phyloP scores from a whole-genome alignment of 305 asterid species.

The Caryopteris hybrid region DNA sequence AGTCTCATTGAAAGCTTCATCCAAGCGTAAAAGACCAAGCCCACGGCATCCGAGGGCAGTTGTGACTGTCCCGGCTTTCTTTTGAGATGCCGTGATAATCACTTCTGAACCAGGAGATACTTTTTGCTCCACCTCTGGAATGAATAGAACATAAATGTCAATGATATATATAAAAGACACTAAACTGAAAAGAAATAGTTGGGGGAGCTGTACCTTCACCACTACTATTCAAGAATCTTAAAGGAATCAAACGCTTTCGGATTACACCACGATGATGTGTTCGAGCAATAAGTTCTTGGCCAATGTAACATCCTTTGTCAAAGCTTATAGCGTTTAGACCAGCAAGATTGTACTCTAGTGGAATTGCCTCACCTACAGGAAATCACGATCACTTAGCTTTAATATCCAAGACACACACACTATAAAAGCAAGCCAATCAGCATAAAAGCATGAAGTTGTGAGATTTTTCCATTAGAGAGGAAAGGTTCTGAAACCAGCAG shows the following conservation, averaged over 20 bases:
- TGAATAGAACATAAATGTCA: not conserved
- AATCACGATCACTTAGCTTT: not conserved
- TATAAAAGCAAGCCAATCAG: not conserved
- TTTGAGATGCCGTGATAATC: constrained; percentile 42
- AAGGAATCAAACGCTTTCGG: constrained; percentile 74
- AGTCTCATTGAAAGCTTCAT: constrained; percentile 49
- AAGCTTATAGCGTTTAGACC: constrained; percentile 86
- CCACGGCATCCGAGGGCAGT: constrained; percentile 77
- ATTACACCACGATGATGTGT: constrained; percentile 86
- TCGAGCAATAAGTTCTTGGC: constrained; percentile 92
- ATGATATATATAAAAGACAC: not conserved
- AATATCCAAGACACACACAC: not conserved
- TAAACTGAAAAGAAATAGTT: not conserved
- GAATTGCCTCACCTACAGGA: constrained; percentile 74
- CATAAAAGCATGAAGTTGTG: not conserved
- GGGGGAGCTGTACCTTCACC: constrained; percentile 45
- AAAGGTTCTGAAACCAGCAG: not conserved
- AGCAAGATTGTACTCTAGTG: constrained; percentile 80
- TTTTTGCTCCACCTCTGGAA: constrained; percentile 52
- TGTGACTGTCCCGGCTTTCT: constrained; percentile 63
- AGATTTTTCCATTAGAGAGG: not conserved
- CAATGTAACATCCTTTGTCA: constrained; percentile 88
- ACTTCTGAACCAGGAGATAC: constrained; percentile 66
- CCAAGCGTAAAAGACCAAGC: constrained; percentile 62
- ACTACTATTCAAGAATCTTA: constrained; percentile 43